phyloP scores from a whole-genome alignment of 2,329 filamentous ascomycete genomes.

The Stagonosporopsis vannaccii region DNA sequence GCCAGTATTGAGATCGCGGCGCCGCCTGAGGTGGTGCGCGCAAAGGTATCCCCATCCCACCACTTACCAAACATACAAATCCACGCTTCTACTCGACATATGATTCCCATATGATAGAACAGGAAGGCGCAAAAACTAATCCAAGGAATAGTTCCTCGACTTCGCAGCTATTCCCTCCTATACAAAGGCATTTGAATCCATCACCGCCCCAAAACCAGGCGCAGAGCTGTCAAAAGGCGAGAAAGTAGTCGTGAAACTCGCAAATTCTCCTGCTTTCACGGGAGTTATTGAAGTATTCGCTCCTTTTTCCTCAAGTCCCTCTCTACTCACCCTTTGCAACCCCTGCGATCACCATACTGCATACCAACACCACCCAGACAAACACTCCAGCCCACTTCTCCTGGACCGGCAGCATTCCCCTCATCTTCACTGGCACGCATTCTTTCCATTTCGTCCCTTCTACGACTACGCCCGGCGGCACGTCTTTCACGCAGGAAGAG shows the following conservation, averaged over 20 bases:
- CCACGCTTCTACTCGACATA: no score
- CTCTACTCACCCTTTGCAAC: no score
- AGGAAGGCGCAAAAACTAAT: no score
- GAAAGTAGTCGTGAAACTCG: neutral
- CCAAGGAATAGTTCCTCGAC: conserved; percentile 6
- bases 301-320: neutral
- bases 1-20: conserved; percentile 29
- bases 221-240: neutral
- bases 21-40: conserved; percentile 19
- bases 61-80: neutral
- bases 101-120: no score
- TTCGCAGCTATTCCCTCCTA: neutral
- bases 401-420: conserved; percentile 24
- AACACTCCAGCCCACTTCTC: conserved; percentile 20
- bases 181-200: neutral
- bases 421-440: conserved; percentile 29
- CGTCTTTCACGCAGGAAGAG: conserved; percentile 31
- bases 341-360: no score
- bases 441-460: conserved; percentile 25
- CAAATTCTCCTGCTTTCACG: neutral
- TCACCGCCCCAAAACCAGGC: neutral
- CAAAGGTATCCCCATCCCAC: conserved; percentile 9
- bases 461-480: conserved; percentile 15
- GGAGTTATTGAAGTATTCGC: conserved; percentile 9
- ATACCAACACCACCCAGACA: conserved; percentile 2